Evolutionary conservation across 2,329 filamentous ascomycete genomes (phyloP), one percentile per base, ranked within the genome.

Genomic region (Pyricularia sp.): DNA sequence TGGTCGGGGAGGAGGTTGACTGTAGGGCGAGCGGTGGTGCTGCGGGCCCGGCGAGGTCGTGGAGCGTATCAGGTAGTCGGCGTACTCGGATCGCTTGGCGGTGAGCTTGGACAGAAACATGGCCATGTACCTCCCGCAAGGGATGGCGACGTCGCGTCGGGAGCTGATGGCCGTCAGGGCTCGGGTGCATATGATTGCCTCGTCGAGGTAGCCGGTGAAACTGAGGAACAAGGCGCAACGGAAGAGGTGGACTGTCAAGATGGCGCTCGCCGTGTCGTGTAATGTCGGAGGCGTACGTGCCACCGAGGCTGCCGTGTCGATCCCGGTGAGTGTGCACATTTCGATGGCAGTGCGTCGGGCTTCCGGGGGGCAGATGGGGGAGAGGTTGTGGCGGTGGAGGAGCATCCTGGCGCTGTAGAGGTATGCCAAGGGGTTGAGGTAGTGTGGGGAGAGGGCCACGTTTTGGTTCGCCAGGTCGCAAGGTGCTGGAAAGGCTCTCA

Each of bases 331-430:
- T 2, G 90, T 86, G 76, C 94, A 97, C 71, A 90, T 88, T 70
- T 94, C 90, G 31, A 97, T 81, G 1, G 95, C 93, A 7, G 87
- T 85, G 3, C 84, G 79, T 63, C 94, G 87, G 61, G 90, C 86
- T 36, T 90, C 84, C 1, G 82, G 78, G 0, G 89, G 84, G 74
- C 90, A 93, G 11, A 83, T 82, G 0, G 93, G 91, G 0, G 89
- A 89, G 10, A 98, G 83, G 75, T 98, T 97, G 74, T 97, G 93
- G 61, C 95, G 88, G 78, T 97, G 92, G 10, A 99, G 85, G 55
- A 95, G 83, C 33, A 97, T 85, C n/a, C 93, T 90, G 20, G 91
- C 90, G 70, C 92, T 92, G 70, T 97, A 90, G 10, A 98, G 85
- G 74, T 92, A 90, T 36, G 92, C 85, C 10, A 96, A 83, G 0